phyloP scores from a whole-genome alignment of 495 filamentous ascomycete species.

The Aspergillus cavernicola region DNA sequence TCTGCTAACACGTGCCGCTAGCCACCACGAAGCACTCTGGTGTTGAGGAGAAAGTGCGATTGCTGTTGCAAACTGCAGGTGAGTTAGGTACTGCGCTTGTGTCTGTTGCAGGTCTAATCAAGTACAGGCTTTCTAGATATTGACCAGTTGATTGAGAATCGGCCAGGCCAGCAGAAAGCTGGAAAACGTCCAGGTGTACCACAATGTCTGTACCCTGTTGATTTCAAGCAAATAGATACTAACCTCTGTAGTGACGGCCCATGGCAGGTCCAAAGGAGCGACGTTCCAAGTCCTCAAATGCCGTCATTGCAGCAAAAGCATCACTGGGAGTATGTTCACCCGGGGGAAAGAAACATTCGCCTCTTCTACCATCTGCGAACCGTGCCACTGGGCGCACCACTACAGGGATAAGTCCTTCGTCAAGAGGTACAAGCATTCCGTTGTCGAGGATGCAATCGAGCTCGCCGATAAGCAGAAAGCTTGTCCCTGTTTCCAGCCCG shows the following conservation, averaged over 20 bases:
- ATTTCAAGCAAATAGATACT: background rate
- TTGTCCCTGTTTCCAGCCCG: background rate
- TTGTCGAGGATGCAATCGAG: conserved; percentile 11
- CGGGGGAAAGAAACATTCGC: background rate
- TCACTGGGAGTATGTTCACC: conserved; percentile 8
- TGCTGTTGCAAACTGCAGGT: conserved; percentile 23
- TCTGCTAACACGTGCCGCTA: background rate
- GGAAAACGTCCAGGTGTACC: conserved; percentile 3
- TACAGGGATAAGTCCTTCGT: conserved; percentile 10
- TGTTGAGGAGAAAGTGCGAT: conserved; percentile 12
- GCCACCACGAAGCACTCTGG: conserved; percentile 1
- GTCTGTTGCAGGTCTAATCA: conserved; percentile 8
- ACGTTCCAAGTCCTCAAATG: conserved; percentile 1
- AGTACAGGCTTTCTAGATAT: conserved; percentile 33
- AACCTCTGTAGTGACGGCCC: background rate
- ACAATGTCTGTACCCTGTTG: background rate
- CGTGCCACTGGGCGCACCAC: conserved; percentile 18
- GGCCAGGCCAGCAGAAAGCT: background rate
- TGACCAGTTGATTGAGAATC: conserved; percentile 7
- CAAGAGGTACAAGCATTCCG: conserved; percentile 34
- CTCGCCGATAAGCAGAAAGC: background rate
- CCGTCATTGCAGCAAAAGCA: background rate
- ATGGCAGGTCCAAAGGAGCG: background rate
- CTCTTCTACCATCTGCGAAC: conserved; percentile 11
- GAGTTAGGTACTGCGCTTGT: too few relatives aligned